Percentiles rank a stretch among this genome's conserved stretches.
Evolutionary conservation across 768 basidiomycete species (phyloP).

Genomic region (Pisolithus tinctorius): DNA sequence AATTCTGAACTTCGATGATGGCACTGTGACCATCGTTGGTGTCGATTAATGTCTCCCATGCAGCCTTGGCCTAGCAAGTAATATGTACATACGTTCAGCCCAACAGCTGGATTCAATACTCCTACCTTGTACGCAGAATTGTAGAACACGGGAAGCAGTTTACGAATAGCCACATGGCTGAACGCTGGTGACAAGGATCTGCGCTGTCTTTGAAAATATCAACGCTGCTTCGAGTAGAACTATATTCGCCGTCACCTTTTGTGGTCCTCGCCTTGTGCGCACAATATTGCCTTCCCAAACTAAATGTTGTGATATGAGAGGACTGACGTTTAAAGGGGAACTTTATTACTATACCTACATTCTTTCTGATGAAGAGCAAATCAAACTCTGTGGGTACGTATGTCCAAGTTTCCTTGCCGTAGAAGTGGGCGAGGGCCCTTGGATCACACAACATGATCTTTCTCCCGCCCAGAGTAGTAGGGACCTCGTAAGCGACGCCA

Average conservation of each 20-base stretch:
- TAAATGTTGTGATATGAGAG: conserved; percentile 5
- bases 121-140: conserved; percentile 24
- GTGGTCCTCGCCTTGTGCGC: conserved; percentile 38
- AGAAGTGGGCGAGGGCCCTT: conserved; percentile 46
- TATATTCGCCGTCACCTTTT: conserved; percentile 26
- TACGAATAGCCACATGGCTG: conserved; percentile 18
- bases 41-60: conserved; percentile 17
- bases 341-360: conserved; percentile 14
- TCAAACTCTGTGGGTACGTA: conserved; percentile 20
- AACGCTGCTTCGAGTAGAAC: background rate
- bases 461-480: conserved; percentile 29
- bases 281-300: conserved; percentile 33
- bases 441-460: conserved; percentile 38
- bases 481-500: conserved; percentile 40
- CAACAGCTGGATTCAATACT: background rate
- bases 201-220: conserved; percentile 15
- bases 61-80: conserved; percentile 11
- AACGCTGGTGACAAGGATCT: conserved; percentile 22
- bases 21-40: background rate
- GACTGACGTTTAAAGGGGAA: background rate
- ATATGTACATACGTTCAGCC: background rate
- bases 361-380: conserved; percentile 12
- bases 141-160: conserved; percentile 17
- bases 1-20: conserved; percentile 8
- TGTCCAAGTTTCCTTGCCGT: conserved; percentile 40